Percentiles rank a stretch among this genome's conserved stretches.
Evolutionary conservation across 805 yeast species (phyloP).

Genomic region (Starmerella floris): DNA sequence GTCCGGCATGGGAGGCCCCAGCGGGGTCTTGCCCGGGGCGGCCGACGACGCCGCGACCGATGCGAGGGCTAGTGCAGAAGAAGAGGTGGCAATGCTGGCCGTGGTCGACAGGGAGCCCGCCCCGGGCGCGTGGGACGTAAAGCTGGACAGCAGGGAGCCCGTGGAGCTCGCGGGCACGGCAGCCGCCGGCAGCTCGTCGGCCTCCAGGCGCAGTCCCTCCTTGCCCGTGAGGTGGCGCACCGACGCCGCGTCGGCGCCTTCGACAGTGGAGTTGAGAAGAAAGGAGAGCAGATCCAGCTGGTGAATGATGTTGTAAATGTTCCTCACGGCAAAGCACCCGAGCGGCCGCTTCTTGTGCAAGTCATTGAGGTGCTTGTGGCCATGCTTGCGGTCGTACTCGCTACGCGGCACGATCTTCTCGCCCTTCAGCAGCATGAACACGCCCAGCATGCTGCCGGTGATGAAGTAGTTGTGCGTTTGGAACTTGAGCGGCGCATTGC

Average conservation of each 20-base stretch:
- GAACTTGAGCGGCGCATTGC: constrained; percentile 41
- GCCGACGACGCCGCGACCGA: background rate
- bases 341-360: constrained; percentile 20
- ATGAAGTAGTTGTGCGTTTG: constrained; percentile 56
- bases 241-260: constrained; percentile 23
- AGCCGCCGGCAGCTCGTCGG: constrained; percentile 18
- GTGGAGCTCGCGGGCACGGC: background rate
- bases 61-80: background rate
- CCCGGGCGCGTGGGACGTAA: background rate
- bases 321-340: constrained; percentile 49
- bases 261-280: constrained; percentile 70
- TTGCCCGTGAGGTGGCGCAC: constrained; percentile 3
- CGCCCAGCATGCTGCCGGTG: constrained; percentile 22
- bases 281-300: constrained; percentile 88
- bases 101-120: background rate
- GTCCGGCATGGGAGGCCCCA: no score
- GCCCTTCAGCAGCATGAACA: constrained; percentile 19
- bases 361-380: background rate
- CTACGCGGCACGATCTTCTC: constrained; percentile 10
- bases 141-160: background rate
- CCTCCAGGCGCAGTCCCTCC: constrained; percentile 21
- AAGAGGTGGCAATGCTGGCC: background rate
- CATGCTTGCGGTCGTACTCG: constrained; percentile 5
- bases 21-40: no score
- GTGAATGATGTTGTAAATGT: constrained; percentile 71